Conservation (phyloP, 2,329 filamentous ascomycete genomes). For the Alternaria conjuncta region DNA sequence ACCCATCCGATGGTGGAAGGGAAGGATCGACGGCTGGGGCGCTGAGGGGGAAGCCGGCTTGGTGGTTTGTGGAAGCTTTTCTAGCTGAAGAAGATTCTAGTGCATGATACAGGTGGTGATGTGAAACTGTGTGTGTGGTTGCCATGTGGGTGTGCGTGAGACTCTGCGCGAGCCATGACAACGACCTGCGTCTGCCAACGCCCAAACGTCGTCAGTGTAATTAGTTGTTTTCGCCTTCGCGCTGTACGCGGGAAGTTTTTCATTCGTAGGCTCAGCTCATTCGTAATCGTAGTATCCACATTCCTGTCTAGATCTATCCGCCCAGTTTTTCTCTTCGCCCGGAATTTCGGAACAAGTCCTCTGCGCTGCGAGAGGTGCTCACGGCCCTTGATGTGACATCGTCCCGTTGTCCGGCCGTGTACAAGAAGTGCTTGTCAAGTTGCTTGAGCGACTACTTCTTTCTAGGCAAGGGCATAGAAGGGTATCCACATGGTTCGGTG, state of each 20-base stretch:
- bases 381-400: background rate
- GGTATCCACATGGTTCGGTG: background rate
- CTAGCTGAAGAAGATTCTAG: conserved; percentile 15
- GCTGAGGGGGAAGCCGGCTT: background rate
- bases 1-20: background rate
- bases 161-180: background rate
- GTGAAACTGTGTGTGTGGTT: background rate
- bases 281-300: background rate
- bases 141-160: background rate
- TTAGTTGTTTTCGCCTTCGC: background rate
- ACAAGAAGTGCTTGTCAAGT: background rate
- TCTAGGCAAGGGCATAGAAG: background rate
- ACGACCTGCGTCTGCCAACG: background rate
- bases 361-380: background rate
- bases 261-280: background rate
- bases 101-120: background rate
- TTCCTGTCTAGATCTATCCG: background rate
- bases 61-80: conserved; percentile 17
- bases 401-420: background rate
- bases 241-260: background rate
- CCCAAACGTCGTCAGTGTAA: background rate
- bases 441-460: background rate
- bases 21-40: background rate
- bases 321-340: background rate
- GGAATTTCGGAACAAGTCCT: background rate